Evolutionary conservation across 306 rosid genomes (phyloP).

Genomic region (Citrullus mucosospermus): DNA sequence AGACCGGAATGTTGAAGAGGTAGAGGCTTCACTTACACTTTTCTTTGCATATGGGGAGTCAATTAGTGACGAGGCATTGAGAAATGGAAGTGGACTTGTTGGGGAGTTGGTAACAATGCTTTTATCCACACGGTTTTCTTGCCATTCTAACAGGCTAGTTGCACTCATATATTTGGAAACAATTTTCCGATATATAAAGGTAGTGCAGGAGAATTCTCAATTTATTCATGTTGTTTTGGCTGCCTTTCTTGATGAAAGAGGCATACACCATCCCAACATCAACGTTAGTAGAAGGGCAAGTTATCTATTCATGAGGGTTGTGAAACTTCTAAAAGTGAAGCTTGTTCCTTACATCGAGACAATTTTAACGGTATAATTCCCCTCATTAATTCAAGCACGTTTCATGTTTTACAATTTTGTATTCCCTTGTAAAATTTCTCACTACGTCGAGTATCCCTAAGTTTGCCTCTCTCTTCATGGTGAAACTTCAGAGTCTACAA

Average conservation of each 20-base stretch:
- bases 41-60: constrained; percentile 80
- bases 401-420: not conserved
- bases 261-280: constrained; percentile 76
- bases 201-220: constrained; percentile 67
- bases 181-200: constrained; percentile 67
- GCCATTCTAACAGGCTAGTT: constrained; percentile 88
- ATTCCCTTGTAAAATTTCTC: not conserved
- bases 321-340: constrained; percentile 75
- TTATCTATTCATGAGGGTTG: constrained; percentile 89
- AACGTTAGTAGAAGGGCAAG: constrained; percentile 85
- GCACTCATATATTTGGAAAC: constrained; percentile 94
- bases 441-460: not conserved
- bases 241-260: constrained; percentile 97
- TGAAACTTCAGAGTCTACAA: constrained; percentile 50
- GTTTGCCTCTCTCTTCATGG: constrained; percentile 13
- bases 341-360: constrained; percentile 72
- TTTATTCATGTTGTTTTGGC: constrained; percentile 66
- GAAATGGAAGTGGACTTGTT: constrained; percentile 54
- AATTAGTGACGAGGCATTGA: constrained; percentile 51
- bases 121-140: constrained; percentile 66
- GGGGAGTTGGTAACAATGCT: constrained; percentile 69
- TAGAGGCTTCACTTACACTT: constrained; percentile 79
- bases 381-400: not conserved
- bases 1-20: constrained; percentile 72
- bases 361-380: constrained; percentile 70